Evolutionary conservation across 2,329 filamentous ascomycete species (phyloP).

Genomic region (Coniosporium tulheliwenetii): DNA sequence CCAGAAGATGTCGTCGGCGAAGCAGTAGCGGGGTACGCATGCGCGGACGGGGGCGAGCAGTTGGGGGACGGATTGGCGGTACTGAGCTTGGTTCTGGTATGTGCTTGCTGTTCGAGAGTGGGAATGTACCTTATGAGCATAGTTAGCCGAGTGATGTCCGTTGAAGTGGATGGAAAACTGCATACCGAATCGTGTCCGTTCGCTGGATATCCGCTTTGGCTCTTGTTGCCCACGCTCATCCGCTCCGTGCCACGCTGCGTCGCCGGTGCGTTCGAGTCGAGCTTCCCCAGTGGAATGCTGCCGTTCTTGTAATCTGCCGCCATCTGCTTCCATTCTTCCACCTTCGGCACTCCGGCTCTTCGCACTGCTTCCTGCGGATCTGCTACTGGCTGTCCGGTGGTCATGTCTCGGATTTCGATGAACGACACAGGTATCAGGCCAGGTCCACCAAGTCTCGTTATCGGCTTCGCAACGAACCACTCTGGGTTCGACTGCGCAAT

Average conservation of each 20-base stretch:
- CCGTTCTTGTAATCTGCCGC: constrained; percentile 98
- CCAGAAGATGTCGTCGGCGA: constrained; percentile 96
- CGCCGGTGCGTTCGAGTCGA: constrained; percentile 35
- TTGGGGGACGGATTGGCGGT: constrained; percentile 10
- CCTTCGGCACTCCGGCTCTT: constrained; percentile 77
- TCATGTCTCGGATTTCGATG: constrained; percentile 91
- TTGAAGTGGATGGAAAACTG: background rate
- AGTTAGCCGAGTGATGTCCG: no score
- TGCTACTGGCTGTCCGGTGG: constrained; percentile 62
- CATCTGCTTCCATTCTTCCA: constrained; percentile 99
- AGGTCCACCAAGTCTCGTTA: constrained; percentile 85
- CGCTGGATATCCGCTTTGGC: constrained; percentile 9
- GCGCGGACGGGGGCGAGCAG: constrained; percentile 66
- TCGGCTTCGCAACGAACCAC: constrained; percentile 99
- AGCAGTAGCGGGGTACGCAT: constrained; percentile 83
- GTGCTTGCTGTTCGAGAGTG: constrained; percentile 14
- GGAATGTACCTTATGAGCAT: no score
- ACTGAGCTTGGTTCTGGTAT: constrained; percentile 2
- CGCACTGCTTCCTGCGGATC: constrained; percentile 77
- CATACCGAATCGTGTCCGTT: constrained; percentile 8
- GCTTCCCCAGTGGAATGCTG: constrained; percentile 89
- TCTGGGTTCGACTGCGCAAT: constrained; percentile 97
- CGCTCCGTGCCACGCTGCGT: constrained; percentile 49
- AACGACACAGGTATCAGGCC: constrained; percentile 94
- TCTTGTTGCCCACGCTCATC: constrained; percentile 55